Evolutionary conservation across 2,329 filamentous ascomycete species (phyloP).

Genomic region (Aurifilum marmelostoma): DNA sequence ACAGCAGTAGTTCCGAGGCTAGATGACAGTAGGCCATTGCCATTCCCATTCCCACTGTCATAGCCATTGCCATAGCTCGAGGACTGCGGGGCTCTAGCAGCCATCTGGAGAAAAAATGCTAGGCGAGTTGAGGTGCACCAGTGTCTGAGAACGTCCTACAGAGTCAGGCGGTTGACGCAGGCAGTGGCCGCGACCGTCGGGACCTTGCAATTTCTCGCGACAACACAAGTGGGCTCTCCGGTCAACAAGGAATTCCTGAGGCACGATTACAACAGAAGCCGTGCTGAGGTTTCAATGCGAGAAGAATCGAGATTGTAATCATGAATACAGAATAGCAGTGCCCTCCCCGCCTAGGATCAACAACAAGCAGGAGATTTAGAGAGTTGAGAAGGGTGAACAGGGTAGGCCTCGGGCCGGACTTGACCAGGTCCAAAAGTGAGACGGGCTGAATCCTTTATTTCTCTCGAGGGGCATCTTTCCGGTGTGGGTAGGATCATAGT

Average conservation of each 20-base stretch:
- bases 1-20: slow-evolving; percentile 23
- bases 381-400: neutral
- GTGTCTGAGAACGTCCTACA: neutral
- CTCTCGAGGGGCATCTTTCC: neutral
- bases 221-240: neutral
- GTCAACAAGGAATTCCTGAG: neutral
- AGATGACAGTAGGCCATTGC: neutral
- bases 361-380: neutral
- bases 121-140: neutral
- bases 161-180: neutral
- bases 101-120: slow-evolving; percentile 13
- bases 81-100: slow-evolving; percentile 22
- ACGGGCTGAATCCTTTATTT: neutral
- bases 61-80: neutral
- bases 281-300: neutral
- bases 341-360: neutral
- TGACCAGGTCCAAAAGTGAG: neutral
- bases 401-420: neutral
- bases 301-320: no score
- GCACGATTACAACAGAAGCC: neutral
- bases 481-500: neutral
- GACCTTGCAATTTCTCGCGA: neutral
- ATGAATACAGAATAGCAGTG: no score
- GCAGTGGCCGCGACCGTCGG: slow-evolving; percentile 3
- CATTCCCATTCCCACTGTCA: neutral